These are phyloP conservation scores for Vaucheria bursata DNA, from an alignment of 352 stramenopile species.

Conservation along the genomic window DNA sequence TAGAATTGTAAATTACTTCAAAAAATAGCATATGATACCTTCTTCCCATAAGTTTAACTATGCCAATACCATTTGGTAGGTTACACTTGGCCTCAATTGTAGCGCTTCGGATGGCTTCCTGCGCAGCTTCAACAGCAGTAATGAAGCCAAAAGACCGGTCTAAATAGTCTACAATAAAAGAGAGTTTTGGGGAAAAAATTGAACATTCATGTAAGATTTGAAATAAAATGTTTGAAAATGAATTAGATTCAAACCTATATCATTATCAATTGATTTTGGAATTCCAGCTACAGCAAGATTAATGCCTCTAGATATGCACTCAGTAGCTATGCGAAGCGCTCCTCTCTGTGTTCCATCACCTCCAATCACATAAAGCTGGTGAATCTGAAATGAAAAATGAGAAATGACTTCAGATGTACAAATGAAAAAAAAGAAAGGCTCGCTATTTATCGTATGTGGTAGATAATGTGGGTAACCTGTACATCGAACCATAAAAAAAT, in stretches of 20 bases:
- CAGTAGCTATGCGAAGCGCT: constrained; percentile 23
- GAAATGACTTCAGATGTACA: no score
- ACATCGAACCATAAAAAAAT: no score
- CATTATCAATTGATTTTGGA: constrained; percentile 99
- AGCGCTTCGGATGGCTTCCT: constrained; percentile 56
- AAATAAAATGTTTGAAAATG: no score
- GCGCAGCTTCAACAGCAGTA: constrained; percentile 78
- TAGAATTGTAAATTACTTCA: background rate
- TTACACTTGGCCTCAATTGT: constrained; percentile 85
- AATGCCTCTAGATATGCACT: constrained; percentile 54
- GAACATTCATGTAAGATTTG: no score
- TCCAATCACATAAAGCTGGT: constrained; percentile 92
- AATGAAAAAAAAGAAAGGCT: no score
- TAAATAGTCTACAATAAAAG: constrained; percentile 80
- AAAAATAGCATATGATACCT: background rate
- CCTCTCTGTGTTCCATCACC: constrained; percentile 90
- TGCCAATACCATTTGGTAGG: constrained; percentile 89
- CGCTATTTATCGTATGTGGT: no score
- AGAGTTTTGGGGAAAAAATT: no score
- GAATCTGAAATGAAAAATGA: constrained; percentile 71
- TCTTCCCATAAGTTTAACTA: constrained; percentile 77
- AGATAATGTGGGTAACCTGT: no score
- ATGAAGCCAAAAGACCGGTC: constrained; percentile 96
- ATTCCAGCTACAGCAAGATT: constrained; percentile 88
- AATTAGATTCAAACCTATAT: constrained; percentile 57